These are phyloP conservation scores for Pseudogymnoascus sp. DNA, from an alignment of 2,329 filamentous ascomycete species.

Conservation along the genomic window DNA sequence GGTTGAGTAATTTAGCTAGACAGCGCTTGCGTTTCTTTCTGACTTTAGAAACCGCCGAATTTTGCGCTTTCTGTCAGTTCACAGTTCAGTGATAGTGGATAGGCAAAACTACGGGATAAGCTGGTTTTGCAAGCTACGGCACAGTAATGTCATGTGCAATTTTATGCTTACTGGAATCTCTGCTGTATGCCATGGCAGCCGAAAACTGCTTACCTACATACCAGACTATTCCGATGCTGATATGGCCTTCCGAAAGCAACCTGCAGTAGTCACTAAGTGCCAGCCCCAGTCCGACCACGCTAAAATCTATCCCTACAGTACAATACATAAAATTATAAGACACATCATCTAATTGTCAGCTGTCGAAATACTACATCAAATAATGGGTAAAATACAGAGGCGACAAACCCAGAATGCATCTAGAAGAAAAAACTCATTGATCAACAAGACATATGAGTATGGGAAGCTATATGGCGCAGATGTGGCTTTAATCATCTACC, in stretches of 20 bases:
- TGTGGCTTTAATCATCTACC: constrained; percentile 13
- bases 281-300: background rate
- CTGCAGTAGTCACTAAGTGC: background rate
- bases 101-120: background rate
- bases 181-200: background rate
- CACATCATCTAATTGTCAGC: background rate
- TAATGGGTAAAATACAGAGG: constrained; percentile 2
- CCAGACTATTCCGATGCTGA: background rate
- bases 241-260: background rate
- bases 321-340: background rate
- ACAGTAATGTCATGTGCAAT: background rate
- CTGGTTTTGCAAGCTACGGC: background rate
- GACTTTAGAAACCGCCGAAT: background rate
- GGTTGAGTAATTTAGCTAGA: background rate
- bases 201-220: background rate
- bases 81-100: background rate
- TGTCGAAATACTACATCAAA: background rate
- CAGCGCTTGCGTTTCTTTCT: background rate
- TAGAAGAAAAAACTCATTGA: constrained; percentile 11
- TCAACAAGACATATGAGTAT: constrained; percentile 14
- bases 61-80: too few relatives aligned
- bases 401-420: constrained; percentile 11
- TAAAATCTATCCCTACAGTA: background rate
- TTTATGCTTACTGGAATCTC: background rate
- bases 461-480: constrained; percentile 12